Conservation (phyloP, 768 basidiomycete species). For the Pisolithus microcarpus region DNA sequence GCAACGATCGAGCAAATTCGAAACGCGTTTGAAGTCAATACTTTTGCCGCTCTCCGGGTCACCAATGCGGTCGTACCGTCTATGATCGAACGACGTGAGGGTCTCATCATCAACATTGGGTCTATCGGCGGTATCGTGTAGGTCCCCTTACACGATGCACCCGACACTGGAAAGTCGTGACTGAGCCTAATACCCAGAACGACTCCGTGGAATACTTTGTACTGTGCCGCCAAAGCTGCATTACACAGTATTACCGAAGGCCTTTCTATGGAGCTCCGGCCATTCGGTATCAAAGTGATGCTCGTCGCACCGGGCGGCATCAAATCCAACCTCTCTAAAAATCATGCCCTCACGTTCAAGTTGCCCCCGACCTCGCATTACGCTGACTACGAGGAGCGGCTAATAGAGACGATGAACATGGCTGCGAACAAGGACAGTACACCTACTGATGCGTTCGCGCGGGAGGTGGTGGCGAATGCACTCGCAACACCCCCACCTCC, state of each 20-base stretch:
- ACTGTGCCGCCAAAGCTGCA: constrained; percentile 25
- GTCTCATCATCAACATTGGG: no score
- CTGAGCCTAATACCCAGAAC: no score
- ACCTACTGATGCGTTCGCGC: constrained; percentile 46
- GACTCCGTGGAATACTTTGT: constrained; percentile 50
- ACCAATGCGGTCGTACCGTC: constrained; percentile 58
- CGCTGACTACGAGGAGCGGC: constrained; percentile 43
- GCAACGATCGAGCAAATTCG: no score
- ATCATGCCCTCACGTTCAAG: constrained; percentile 23
- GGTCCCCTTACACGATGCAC: no score
- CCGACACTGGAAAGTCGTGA: no score
- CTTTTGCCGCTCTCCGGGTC: constrained; percentile 51
- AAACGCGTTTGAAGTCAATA: constrained; percentile 56
- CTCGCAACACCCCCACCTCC: constrained; percentile 41
- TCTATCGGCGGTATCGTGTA: no score
- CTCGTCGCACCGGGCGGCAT: no score
- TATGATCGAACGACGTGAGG: constrained; percentile 43
- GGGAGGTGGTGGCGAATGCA: constrained; percentile 41
- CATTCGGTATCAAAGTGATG: constrained; percentile 45
- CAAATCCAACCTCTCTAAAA: constrained; percentile 53
- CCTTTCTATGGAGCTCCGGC: constrained; percentile 66
- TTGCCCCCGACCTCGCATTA: constrained; percentile 53
- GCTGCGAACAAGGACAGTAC: constrained; percentile 47
- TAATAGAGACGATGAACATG: constrained; percentile 44
- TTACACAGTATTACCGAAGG: constrained; percentile 54